Base-by-base conservation (phyloP, 2,329 filamentous ascomycete species). In the Aureobasidium sp. region DNA sequence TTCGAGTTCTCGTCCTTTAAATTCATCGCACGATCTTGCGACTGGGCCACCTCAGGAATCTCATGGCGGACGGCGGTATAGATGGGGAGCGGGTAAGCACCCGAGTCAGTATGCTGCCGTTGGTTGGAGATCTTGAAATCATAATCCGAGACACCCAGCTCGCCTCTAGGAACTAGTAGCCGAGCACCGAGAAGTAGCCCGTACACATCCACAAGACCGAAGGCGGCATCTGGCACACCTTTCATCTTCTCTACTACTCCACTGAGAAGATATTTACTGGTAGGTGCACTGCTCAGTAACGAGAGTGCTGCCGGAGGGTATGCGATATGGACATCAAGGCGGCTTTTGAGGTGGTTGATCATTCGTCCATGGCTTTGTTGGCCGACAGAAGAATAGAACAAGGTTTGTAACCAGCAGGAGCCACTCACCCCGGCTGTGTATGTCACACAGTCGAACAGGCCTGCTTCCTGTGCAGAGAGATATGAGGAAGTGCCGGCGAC, bases 381-480 rank as follows among this genome's bases (percentile, higher is more conserved):
- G 0, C 87, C 82, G 62, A 97, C 82, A 0, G 90, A 90, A 0
- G 90, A 93, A 70, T 94, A 87, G 71, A 90, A 96, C 4, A 99
- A 80, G 0, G 89, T 82, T 73, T 97, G 93, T 6, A 97, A 81
- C 94, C 94, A 99, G 74, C 94, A 97, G 66, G 90, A 95, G 0
- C 94, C 94, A 71, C 91, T 97, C 53, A 99, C 94, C 1, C 94
- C 94, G 5, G 93, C 91, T 0, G 91, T 96, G 70, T 99, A 99
- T 1, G 92, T 97, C 12, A 90, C 83, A 72, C 94, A 97, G 74
- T 97, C 92, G 72, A 96, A 95, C 0, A 99, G 79, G 0, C 94
- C 94, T 62, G 89, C 88, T 72, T 97, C 89, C 64, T 91, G 85
- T 0, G 91, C 83, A 3, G 91, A 92, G 11, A 94, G 79, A 64